phyloP scores from a whole-genome alignment of 116 monocot genomes.

The Dioscorea cayenensis region DNA sequence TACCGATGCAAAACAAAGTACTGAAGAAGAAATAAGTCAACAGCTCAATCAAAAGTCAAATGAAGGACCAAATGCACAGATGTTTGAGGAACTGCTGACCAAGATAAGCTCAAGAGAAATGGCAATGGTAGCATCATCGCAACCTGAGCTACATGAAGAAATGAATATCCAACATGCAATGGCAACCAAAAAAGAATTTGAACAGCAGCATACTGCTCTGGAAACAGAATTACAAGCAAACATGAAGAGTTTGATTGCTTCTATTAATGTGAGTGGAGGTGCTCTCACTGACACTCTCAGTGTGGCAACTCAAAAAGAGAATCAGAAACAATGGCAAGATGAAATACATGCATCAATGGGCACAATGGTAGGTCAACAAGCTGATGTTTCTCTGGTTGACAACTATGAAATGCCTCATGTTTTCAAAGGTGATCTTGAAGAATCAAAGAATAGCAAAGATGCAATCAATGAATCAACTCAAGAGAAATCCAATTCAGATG shows the following conservation, averaged over 20 bases:
- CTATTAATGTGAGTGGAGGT: background rate
- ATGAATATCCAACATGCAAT: background rate
- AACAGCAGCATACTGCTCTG: background rate
- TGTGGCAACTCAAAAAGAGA: background rate
- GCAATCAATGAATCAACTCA: constrained; percentile 3
- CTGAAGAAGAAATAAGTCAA: constrained; percentile 1
- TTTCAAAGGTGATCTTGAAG: background rate
- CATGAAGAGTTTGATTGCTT: background rate
- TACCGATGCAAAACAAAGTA: background rate
- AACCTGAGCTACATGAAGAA: background rate
- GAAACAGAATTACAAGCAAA: constrained; percentile 3
- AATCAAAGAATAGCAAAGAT: background rate
- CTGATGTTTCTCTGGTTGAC: background rate
- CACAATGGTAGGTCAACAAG: background rate
- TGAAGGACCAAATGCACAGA: background rate
- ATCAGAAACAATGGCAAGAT: background rate
- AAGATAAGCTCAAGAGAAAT: background rate
- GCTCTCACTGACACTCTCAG: background rate
- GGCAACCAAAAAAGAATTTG: background rate
- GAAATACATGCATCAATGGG: background rate
- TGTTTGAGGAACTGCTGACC: background rate
- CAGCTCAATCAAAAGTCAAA: background rate
- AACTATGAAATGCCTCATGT: background rate
- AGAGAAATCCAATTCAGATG: background rate
- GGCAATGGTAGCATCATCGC: background rate